These are phyloP conservation scores for Rhizophagus prolifer DNA, from an alignment of 192 early-diverging fungal genomes.

Conservation along the genomic window DNA sequence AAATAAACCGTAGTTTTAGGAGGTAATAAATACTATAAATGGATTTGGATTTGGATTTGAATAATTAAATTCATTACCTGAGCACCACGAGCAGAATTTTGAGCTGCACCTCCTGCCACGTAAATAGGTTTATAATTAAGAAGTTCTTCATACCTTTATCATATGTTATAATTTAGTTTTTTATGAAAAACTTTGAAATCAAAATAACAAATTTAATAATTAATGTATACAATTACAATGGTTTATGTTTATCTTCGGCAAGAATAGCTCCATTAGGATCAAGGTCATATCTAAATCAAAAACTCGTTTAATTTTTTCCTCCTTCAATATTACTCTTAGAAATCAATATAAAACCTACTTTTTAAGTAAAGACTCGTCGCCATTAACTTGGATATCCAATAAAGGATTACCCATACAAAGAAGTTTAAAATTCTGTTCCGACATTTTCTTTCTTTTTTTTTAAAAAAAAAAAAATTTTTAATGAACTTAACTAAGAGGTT, in stretches of 20 bases:
- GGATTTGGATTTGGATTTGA: not conserved
- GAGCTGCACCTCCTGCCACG: slow-evolving; percentile 95
- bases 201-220: not conserved
- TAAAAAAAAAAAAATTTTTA: too few species aligned
- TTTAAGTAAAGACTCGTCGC: slow-evolving; percentile 66
- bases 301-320: not conserved
- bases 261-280: slow-evolving; percentile 96
- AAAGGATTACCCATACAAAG: slow-evolving; percentile 97
- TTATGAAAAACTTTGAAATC: not conserved
- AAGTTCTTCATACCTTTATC: slow-evolving; percentile 74
- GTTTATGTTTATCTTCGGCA: slow-evolving; percentile 83
- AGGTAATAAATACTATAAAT: slow-evolving; percentile 73
- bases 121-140: slow-evolving; percentile 73
- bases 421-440: slow-evolving; percentile 37
- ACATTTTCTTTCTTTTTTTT: not conserved
- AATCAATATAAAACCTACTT: slow-evolving; percentile 57
- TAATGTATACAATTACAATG: slow-evolving; percentile 58
- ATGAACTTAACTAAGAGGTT: too few species aligned
- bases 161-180: not conserved
- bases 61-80: slow-evolving; percentile 38
- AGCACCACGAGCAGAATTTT: slow-evolving; percentile 91
- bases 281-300: slow-evolving; percentile 58
- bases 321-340: too few species aligned
- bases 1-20: slow-evolving; percentile 86
- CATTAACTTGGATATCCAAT: slow-evolving; percentile 92